Base-by-base conservation (phyloP, 805 yeast species). In the Candida insectorum region DNA sequence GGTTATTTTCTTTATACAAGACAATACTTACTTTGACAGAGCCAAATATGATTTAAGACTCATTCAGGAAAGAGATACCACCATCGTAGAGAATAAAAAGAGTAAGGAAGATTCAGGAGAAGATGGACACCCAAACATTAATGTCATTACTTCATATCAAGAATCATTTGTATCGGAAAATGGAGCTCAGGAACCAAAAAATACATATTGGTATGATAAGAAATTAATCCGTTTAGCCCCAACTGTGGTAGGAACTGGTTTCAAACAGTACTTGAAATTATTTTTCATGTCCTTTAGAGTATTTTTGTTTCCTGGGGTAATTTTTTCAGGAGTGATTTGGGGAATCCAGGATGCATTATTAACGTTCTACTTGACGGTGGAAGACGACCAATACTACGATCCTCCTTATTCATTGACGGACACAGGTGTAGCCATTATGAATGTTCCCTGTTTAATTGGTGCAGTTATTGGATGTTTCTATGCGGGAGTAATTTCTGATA, bases 21-120 rank as follows among this genome's bases (percentile, higher is more conserved):
- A 76, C 48, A 81, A 77, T 48, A 75, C 82, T 10, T 67, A 63
- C 32, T 76, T 73, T 40, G 65, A 65, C 39, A 48, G 68, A 28
- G 36, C 48, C 16, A 47, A 39, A 28, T 55, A 53, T 19, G 33
- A 33, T n/a, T 30, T 30, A 24, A 32, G 26, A 9, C 16, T 24
- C 12, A 11, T 20, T 11, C 24, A 28, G 11, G 24, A 26, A 13
- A 26, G 16, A 18, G 24, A 28, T 8, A 30, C 21, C n/a, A 5
- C 20, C 4, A 30, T 19, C 12, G 5, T 3, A 6, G 13, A n/a
- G n/a, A 31, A 31, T 6, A 29, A 33, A 5, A 28, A 32, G 13
- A 36, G 36, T 10, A 30, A 34, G 11, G 37, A 35, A 7, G 21
- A 34, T 11, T 24, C 12, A 3, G 12, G 11, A 8, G 31, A 26